Evolutionary conservation across 257 asterid genomes (phyloP), one percentile per base, ranked within the genome.

Genomic region (Nyctanthes arbortristis): DNA sequence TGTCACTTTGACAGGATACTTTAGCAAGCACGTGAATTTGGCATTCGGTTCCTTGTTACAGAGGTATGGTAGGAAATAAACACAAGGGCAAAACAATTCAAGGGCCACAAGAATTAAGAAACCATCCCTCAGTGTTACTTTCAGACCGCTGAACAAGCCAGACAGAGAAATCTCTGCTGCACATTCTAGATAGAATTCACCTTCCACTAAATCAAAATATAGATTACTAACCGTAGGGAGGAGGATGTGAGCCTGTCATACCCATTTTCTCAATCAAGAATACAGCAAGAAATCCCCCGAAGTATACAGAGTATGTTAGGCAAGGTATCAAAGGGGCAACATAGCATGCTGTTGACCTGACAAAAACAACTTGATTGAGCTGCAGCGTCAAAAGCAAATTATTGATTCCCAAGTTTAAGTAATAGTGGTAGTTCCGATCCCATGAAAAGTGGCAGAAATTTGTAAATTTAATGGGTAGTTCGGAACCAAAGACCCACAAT

Each of bases 221-320:
- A 55, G 78, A 63, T 31, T 63, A 80, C 97, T 78, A 61, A 94
- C 99, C 99, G 73, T 84, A 88, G 27, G 97, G 99, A 72, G 95
- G 96, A 63, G 99, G 96, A 78, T 59, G 83, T 37, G 99, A 85
- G 82, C 97, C 99, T 39, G 82, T 64, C 97, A 89, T 89, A 82
- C 99, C 97, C 96, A 89, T 82, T 88, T 94, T 94, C 89, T 94
- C 99, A n/a, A 89, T 88, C 86, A 94, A 40, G 81, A 94, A 94
- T 49, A 69, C 69, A 43, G 73, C 85, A 69, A 91, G 89, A 77
- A 94, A 86, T 78, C 99, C 99, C 2, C 99, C 99, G 73, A 89
- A 91, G 84, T 91, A 94, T 66, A 84, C 84, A 14, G 91, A 78
- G 75, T 94, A 88, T 80, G 77, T 75, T 64, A 91, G 29, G 84